Conservation (phyloP, 2,329 filamentous ascomycete genomes). For the Penicillium janthinellum region DNA sequence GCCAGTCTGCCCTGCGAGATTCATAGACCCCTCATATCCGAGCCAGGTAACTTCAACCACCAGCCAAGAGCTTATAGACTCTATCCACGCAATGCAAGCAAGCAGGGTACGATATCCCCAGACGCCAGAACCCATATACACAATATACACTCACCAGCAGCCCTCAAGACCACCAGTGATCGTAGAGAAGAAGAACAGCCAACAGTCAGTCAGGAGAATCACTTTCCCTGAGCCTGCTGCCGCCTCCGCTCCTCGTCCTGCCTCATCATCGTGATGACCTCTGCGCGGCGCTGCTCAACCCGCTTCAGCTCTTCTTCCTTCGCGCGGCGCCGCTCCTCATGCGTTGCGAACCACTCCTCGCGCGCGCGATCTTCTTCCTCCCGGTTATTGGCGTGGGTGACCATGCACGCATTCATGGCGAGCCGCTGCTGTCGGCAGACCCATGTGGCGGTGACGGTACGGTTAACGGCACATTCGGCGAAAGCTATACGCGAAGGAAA, state of each 20-base stretch:
- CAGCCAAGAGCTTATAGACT: background rate
- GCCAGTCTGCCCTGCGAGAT: background rate
- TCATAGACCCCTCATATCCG: background rate
- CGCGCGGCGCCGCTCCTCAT: conserved; percentile 69
- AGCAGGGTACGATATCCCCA: conserved; percentile 12
- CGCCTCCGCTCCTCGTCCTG: conserved; percentile 36
- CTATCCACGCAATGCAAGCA: conserved; percentile 14
- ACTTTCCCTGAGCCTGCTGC: conserved; percentile 21
- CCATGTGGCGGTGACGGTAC: conserved; percentile 86
- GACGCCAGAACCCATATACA: conserved; percentile 22
- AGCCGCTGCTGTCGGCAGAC: conserved; percentile 77
- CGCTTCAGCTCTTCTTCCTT: conserved; percentile 61
- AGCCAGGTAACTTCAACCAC: background rate
- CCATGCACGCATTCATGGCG: conserved; percentile 93
- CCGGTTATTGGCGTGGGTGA: conserved; percentile 79
- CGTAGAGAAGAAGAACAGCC: conserved; percentile 2
- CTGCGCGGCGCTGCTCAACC: conserved; percentile 43
- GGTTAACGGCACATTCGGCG: conserved; percentile 81
- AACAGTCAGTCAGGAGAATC: conserved; percentile 13
- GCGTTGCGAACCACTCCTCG: conserved; percentile 86
- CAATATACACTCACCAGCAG: conserved; percentile 21
- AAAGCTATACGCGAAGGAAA: conserved; percentile 64
- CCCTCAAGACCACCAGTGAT: background rate
- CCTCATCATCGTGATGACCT: conserved; percentile 47
- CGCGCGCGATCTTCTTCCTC: conserved; percentile 84